Evolutionary conservation across 257 asterid species (phyloP), one percentile per base, ranked within the genome.

Genomic region (Petunia axillaris): DNA sequence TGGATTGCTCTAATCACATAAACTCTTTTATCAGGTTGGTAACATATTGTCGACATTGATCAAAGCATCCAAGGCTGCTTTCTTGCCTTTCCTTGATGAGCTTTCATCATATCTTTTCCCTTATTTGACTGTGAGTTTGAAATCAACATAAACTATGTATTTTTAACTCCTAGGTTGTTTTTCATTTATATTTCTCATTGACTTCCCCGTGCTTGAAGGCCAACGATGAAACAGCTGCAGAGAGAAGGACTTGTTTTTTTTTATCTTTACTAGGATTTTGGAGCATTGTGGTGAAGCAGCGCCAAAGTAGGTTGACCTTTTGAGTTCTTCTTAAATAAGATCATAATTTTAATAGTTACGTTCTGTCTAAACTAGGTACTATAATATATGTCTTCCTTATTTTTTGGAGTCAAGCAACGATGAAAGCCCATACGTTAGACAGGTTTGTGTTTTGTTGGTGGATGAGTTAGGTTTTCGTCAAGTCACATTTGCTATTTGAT

Each of bases 241-340:
- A 94, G 89, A 93, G 98, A 89, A 91, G 98, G 83, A 94, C 93
- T 68, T 97, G 97, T 6, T 91, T 94, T 81, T 81, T 94, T 98
- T 85, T 25, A 94, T 94, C 62, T 94, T 94, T 85, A 98, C 93
- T 88, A 98, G 93, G 85, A 94, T 94, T 58, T 97, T 98, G 8
- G 98, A 94, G 88, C 98, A 94, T 82, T 94, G 98, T 67, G 93
- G 85, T 81, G 98, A 91, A 81, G 85, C 93, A 57, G 98, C 98
- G 67, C 84, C 91, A 55, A 94, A 89, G 98, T 94, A 82, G 15
- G 89, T 82, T 25, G 67, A 63, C 46, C 46, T n/a, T 64, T 63
- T 16, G 44, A 58, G 15, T 25, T 35, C 63, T 44, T 35, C 50
- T 85, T 43, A 57, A 13, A 60, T 64, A n/a, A 86, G 75, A 64